These are phyloP conservation scores for Paulownia fortunei DNA, from an alignment of 257 asterid species.

Conservation along the genomic window DNA sequence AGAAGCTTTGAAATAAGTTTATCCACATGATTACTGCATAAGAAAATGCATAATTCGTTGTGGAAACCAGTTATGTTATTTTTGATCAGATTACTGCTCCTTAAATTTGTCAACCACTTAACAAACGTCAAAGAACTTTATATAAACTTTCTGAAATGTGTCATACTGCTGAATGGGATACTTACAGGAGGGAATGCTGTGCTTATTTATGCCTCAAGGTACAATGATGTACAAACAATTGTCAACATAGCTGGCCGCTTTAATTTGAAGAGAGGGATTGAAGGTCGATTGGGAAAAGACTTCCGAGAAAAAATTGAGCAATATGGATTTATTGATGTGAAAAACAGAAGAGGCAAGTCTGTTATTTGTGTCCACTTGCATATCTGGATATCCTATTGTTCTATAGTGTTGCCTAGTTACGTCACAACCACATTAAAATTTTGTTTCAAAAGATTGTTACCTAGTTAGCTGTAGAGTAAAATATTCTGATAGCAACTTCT, in stretches of 20 bases:
- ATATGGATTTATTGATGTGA: constrained; percentile 73
- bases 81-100: background rate
- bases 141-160: constrained; percentile 6
- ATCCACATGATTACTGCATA: background rate
- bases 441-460: background rate
- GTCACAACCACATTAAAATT: background rate
- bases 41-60: background rate
- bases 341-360: constrained; percentile 62
- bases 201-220: constrained; percentile 78
- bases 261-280: constrained; percentile 76
- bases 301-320: constrained; percentile 58
- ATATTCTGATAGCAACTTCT: background rate
- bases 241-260: constrained; percentile 88
- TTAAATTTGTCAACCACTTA: background rate
- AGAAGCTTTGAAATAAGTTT: background rate
- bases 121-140: background rate
- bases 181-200: constrained; percentile 93
- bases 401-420: background rate
- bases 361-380: background rate
- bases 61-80: background rate
- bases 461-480: background rate
- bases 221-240: constrained; percentile 49
- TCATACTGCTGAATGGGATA: constrained; percentile 12
- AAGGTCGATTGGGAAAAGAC: constrained; percentile 85
- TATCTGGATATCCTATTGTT: background rate